Base-by-base conservation (phyloP, 2,329 filamentous ascomycete genomes). In the Waltergamsia citrina region DNA sequence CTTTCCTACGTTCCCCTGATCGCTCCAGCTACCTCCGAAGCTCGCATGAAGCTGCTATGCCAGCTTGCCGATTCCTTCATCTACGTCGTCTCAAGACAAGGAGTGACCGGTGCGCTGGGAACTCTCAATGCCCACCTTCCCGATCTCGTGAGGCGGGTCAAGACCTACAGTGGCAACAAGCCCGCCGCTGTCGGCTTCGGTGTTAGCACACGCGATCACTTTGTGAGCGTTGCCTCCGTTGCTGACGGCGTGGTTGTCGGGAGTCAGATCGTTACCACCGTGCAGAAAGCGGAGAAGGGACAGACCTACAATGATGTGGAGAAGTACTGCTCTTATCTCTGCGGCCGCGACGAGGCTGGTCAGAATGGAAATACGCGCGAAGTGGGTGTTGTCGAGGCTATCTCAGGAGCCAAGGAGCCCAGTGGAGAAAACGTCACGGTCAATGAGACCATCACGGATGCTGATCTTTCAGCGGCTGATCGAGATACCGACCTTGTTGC, bases 1-100 rank as follows among this genome's bases (percentile, higher is more conserved):
- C 75, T 98, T 22, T 95, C 88, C 6, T 98, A 96, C 55, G 84
- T 98, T 11, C 92, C 92, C n/a, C 70, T 98, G 34, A 95, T 98
- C 48, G 90, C 92, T 1, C 92, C 92, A 6, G 78, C 88, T 9
- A 96, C 92, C 2, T 94, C 87, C 6, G 87, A 95, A 48, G 71
- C 77, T 43, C 84, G 92, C 50, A 94, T 98, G 88, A 90, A 85
- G 63, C 73, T 95, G 26, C 80, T 98, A 10, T 98, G 92, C 74
- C 79, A 85, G 57, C 90, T 98, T 42, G 92, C 92, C 52, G 90
- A 96, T 62, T 95, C 88, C 4, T 98, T 96, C 67, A 94, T 98
- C 62, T 98, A 98, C 57, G 88, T 98, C 41, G 92, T 98, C 36
- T 96, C 90, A 18, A 75, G 90, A 48, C 93, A 94, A 82, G 92